A percentile compares a stretch with the other conserved stretches of the same genome.
These are phyloP conservation scores for Singerocomus inundabilis DNA, from an alignment of 1,284 basidiomycete genomes.

Conservation along the genomic window DNA sequence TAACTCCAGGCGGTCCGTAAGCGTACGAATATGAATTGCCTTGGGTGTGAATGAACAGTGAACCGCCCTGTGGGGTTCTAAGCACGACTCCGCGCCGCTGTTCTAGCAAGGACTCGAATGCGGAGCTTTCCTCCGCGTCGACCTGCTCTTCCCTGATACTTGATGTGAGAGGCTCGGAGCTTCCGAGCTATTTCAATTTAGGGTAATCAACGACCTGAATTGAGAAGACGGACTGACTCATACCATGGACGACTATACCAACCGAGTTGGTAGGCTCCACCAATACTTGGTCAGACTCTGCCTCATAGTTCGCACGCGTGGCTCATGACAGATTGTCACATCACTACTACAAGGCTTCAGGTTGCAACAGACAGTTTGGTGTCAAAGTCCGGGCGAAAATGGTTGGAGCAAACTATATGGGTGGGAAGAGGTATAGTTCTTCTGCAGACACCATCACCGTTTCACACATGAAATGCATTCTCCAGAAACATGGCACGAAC, in stretches of 20 bases:
- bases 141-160: constrained; percentile 11
- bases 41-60: constrained; percentile 37
- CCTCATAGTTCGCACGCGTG: background rate
- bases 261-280: background rate
- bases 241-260: constrained; percentile 17
- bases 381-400: constrained; percentile 11
- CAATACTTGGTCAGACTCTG: background rate
- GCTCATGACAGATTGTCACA: background rate
- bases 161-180: constrained; percentile 21
- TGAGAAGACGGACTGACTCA: background rate
- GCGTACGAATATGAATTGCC: constrained; percentile 57
- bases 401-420: constrained; percentile 35
- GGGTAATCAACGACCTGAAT: background rate
- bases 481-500: constrained; percentile 23
- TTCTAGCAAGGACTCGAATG: constrained; percentile 18
- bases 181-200: constrained; percentile 8
- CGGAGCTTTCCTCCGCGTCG: constrained; percentile 13
- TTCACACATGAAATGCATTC: background rate
- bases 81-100: constrained; percentile 20
- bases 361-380: background rate
- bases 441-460: background rate
- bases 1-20: constrained; percentile 64
- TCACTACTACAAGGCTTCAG: background rate
- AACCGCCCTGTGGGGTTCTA: constrained; percentile 27
- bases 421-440: constrained; percentile 31